Percentiles rank a stretch among this genome's conserved stretches.
Conservation (phyloP, 768 basidiomycete species). For the Baorangia bicolor region DNA sequence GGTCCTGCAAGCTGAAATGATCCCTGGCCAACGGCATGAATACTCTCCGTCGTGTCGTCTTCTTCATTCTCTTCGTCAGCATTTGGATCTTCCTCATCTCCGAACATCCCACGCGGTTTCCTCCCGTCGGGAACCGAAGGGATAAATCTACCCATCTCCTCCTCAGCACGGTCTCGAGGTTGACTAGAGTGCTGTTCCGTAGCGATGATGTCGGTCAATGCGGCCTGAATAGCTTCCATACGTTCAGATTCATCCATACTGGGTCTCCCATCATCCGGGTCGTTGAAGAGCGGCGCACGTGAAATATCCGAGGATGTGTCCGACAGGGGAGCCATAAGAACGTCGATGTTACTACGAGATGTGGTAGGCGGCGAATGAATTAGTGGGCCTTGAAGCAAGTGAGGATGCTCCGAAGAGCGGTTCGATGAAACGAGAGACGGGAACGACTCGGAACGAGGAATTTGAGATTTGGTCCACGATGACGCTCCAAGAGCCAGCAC, state of each 20-base stretch:
- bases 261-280: slow-evolving; percentile 59
- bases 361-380: slow-evolving; percentile 18
- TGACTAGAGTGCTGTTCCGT: slow-evolving; percentile 58
- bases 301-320: slow-evolving; percentile 52
- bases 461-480: slow-evolving; percentile 9
- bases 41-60: slow-evolving; percentile 28
- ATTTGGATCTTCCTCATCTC: slow-evolving; percentile 39
- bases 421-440: slow-evolving; percentile 29
- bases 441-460: slow-evolving; percentile 38
- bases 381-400: slow-evolving; percentile 18
- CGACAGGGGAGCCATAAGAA: slow-evolving; percentile 73
- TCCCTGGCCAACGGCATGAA: slow-evolving; percentile 38
- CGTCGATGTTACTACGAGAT: slow-evolving; percentile 59
- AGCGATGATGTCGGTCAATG: slow-evolving; percentile 93
- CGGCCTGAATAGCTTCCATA: slow-evolving; percentile 96
- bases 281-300: slow-evolving; percentile 77
- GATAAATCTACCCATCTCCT: slow-evolving; percentile 3
- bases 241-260: slow-evolving; percentile 70
- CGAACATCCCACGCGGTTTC: slow-evolving; percentile 33
- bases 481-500: neutral
- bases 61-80: slow-evolving; percentile 50
- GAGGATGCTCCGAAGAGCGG: slow-evolving; percentile 16
- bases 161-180: slow-evolving; percentile 9
- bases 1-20: slow-evolving; percentile 80
- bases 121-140: slow-evolving; percentile 8